Evolutionary conservation across 2,329 filamentous ascomycete genomes (phyloP), one percentile per base, ranked within the genome.

Genomic region (Colletotrichum costaricense): DNA sequence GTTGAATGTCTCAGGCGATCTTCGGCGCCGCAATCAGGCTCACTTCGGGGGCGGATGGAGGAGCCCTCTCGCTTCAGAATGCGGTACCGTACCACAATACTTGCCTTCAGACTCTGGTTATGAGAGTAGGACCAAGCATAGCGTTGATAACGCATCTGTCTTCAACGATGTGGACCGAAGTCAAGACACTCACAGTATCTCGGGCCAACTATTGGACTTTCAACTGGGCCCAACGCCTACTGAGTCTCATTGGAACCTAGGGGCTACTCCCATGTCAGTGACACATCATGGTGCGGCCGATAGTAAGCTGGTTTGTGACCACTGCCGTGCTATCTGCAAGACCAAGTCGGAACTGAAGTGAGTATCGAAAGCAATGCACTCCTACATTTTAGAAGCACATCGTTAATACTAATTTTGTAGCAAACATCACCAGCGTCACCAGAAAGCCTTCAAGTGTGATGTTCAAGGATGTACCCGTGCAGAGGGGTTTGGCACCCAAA

Each of bases 401-500:
- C 54, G 74, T 78, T 79, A 33, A 80, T 74, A 66, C 68, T 74
- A 65, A 78, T 56, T 2, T 35, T 2, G 11, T 62, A 97, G 95
- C 72, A 97, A 97, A 81, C 94, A 97, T 77, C 82, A 86, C 58
- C 86, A 92, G 24, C 91, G 92, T 62, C 94, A 97, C 80, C 86
- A 83, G 1, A 95, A 93, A 76, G 90, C 91, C 0, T 90, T 88
- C 79, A 87, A 83, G 71, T 98, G 95, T 78, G 78, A 86, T 4
- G 81, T 89, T 28, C 75, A 80, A 1, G 84, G 84, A 5, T 97
- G 95, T 80, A 76, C 78, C 9, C 87, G 91, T 22, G 84, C 80
- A 5, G 86, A 90, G 74, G 94, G 94, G 0, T 98, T 97, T 78
- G 92, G 92, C 22, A 97, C 94, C 0, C 82, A 85, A 22, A 97